Conservation (phyloP, 1,284 basidiomycete species). For the Inonotus hispidus region DNA sequence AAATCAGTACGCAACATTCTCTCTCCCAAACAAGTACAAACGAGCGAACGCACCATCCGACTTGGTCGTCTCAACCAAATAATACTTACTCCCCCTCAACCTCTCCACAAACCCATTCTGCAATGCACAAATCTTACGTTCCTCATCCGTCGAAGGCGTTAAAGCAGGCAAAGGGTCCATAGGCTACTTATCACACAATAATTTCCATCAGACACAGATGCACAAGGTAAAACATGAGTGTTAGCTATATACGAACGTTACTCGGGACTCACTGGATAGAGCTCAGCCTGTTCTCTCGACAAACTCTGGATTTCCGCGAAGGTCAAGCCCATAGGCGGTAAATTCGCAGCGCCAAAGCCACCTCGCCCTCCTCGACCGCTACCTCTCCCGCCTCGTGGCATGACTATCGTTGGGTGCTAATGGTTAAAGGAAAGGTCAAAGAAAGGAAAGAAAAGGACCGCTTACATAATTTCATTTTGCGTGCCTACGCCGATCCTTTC, state of each 20-base stretch:
- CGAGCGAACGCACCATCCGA: slow-evolving; percentile 45
- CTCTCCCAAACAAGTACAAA: neutral
- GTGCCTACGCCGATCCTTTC: no score
- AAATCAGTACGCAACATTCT: neutral
- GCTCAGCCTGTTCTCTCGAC: slow-evolving; percentile 64
- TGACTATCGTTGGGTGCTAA: slow-evolving; percentile 29
- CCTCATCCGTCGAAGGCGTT: slow-evolving; percentile 55
- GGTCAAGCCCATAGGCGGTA: slow-evolving; percentile 72
- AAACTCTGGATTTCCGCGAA: slow-evolving; percentile 72
- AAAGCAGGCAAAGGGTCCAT: slow-evolving; percentile 58
- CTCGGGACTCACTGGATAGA: slow-evolving; percentile 66
- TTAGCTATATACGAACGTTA: neutral
- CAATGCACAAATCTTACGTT: slow-evolving; percentile 55
- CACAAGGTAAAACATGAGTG: neutral
- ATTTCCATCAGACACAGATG: neutral
- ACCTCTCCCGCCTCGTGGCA: slow-evolving; percentile 51
- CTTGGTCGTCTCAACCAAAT: slow-evolving; percentile 64
- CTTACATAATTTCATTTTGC: no score
- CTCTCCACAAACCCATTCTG: slow-evolving; percentile 63
- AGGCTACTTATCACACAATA: slow-evolving; percentile 33
- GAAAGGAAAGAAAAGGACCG: neutral
- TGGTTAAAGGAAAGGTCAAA: neutral
- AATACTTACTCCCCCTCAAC: slow-evolving; percentile 63
- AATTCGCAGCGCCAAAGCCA: slow-evolving; percentile 33
- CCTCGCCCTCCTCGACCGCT: slow-evolving; percentile 39